These are phyloP conservation scores for Ogataea saltuana DNA, from an alignment of 805 yeast species.

Conservation along the genomic window DNA sequence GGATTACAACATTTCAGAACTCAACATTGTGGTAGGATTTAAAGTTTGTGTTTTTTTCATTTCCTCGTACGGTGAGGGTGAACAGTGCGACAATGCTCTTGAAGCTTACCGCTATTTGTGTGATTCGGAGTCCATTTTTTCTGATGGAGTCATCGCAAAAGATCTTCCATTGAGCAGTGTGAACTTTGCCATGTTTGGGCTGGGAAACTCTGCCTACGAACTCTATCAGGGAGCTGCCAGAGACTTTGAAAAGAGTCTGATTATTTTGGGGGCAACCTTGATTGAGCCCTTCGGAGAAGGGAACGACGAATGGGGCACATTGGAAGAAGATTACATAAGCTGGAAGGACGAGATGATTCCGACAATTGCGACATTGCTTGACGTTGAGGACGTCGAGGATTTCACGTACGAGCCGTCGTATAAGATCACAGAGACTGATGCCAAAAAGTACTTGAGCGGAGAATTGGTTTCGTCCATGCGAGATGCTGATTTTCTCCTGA, in stretches of 20 bases:
- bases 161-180: constrained; percentile 46
- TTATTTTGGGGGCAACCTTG: constrained; percentile 58
- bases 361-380: constrained; percentile 54
- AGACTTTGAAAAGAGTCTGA: constrained; percentile 49
- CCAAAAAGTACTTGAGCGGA: constrained; percentile 30
- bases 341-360: constrained; percentile 86
- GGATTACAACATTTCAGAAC: constrained; percentile 69
- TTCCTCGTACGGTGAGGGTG: constrained; percentile 97
- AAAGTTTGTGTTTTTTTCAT: constrained; percentile 53
- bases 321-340: constrained; percentile 85
- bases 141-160: no score
- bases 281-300: constrained; percentile 79
- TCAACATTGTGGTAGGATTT: constrained; percentile 56
- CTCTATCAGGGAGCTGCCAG: constrained; percentile 78
- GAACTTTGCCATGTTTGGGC: constrained; percentile 74
- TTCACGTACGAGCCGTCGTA: constrained; percentile 62
- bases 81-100: constrained; percentile 87
- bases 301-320: constrained; percentile 86
- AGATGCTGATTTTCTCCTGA: constrained; percentile 13
- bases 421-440: constrained; percentile 36
- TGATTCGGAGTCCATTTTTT: no score
- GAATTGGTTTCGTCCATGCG: constrained; percentile 26
- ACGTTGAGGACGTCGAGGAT: constrained; percentile 70
- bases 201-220: constrained; percentile 92
- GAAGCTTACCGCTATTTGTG: constrained; percentile 55